These are phyloP conservation scores for Gloeophyllum trabeum DNA, from an alignment of 768 basidiomycete species.

Conservation along the genomic window DNA sequence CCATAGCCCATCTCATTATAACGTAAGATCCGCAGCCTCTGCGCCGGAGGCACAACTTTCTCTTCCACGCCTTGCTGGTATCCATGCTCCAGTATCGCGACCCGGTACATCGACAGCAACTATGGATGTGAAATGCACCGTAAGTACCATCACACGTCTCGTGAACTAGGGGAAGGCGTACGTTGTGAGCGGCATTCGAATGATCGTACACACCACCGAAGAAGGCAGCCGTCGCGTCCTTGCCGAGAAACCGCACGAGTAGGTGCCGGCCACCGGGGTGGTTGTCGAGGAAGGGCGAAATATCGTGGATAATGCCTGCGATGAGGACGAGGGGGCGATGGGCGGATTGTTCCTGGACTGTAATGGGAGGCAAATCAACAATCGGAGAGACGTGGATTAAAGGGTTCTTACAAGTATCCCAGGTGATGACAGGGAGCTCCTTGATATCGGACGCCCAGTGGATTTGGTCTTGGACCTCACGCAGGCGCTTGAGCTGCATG, in stretches of 20 bases:
- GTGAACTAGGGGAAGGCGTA: constrained; percentile 18
- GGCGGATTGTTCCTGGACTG: constrained; percentile 61
- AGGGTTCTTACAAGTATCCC: constrained; percentile 61
- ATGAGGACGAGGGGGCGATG: constrained; percentile 58
- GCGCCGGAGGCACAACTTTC: constrained; percentile 33
- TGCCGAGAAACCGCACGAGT: constrained; percentile 51
- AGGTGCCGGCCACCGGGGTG: constrained; percentile 71
- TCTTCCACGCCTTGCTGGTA: constrained; percentile 40
- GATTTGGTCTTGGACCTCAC: constrained; percentile 48
- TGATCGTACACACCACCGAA: constrained; percentile 80
- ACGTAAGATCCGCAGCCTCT: constrained; percentile 32
- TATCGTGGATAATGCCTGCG: constrained; percentile 83
- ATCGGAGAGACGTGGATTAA: constrained; percentile 1
- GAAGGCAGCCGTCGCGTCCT: constrained; percentile 77
- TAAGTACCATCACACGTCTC: neutral
- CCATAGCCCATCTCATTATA: constrained; percentile 23
- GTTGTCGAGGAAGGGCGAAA: constrained; percentile 55
- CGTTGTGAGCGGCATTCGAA: constrained; percentile 75
- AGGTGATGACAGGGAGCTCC: constrained; percentile 65
- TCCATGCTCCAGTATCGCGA: constrained; percentile 43
- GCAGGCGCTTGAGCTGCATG: constrained; percentile 74
- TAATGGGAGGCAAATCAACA: neutral
- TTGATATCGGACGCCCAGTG: constrained; percentile 47
- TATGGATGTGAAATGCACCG: constrained; percentile 5
- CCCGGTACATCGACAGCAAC: constrained; percentile 51